Evolutionary conservation across 169 alveolate genomes (phyloP).

Genomic region (Pseudocohnilembus persalinus): DNA sequence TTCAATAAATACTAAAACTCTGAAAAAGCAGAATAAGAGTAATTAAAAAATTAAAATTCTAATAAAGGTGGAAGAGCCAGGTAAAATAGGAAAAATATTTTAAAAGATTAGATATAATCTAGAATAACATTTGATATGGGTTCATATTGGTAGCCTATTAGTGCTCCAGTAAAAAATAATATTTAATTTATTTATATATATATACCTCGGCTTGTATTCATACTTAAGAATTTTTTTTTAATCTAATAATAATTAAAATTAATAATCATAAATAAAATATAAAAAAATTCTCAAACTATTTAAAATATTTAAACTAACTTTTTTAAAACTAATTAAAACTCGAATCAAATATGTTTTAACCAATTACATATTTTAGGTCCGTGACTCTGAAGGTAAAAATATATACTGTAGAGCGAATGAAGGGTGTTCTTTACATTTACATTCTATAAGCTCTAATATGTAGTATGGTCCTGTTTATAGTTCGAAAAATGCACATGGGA

Average conservation of each 20-base stretch:
- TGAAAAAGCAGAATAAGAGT: not conserved
- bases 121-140: constrained; percentile 76
- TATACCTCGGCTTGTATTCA: too few species aligned
- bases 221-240: too few species aligned
- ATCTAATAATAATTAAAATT: too few species aligned
- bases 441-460: constrained; percentile 52
- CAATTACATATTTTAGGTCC: not conserved
- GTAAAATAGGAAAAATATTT: constrained; percentile 17
- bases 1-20: not conserved
- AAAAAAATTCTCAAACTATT: too few species aligned
- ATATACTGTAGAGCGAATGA: constrained; percentile 53
- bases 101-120: constrained; percentile 36
- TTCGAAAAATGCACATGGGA: constrained; percentile 56
- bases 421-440: constrained; percentile 67
- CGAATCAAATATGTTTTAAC: too few species aligned
- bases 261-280: too few species aligned
- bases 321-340: too few species aligned
- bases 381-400: constrained; percentile 51
- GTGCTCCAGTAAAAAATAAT: constrained; percentile 58
- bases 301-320: too few species aligned
- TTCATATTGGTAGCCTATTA: constrained; percentile 63
- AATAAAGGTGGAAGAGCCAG: constrained; percentile 2
- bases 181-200: too few species aligned
- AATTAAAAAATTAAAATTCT: constrained; percentile 1
- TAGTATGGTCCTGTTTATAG: constrained; percentile 68